Evolutionary conservation across 371 early-diverging fungal genomes (phyloP).

Genomic region (Haplosporangium sp.): DNA sequence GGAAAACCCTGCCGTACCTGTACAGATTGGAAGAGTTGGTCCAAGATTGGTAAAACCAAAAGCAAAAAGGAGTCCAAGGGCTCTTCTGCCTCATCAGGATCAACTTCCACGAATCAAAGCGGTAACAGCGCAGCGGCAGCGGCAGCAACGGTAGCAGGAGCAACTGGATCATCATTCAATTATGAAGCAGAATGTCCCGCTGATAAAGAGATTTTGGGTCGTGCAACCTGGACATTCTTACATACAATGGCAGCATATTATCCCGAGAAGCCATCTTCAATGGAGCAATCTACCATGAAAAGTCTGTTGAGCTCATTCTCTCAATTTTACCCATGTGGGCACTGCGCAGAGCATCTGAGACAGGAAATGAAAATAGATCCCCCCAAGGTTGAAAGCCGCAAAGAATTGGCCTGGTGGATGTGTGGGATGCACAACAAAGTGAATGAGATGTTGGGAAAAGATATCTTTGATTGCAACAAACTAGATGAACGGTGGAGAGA

Average conservation of each 20-base stretch:
- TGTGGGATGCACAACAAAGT: conserved; percentile 98
- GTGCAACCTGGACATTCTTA: conserved; percentile 97
- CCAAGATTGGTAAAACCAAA: conserved; percentile 56
- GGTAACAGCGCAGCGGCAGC: conserved; percentile 12
- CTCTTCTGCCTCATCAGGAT: conserved; percentile 13
- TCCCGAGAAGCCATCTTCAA: conserved; percentile 85
- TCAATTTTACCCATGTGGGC: conserved; percentile 95
- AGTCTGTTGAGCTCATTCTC: conserved; percentile 81
- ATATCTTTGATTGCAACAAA: conserved; percentile 93
- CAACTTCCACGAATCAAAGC: neutral
- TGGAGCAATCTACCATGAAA: conserved; percentile 82
- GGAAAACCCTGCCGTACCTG: conserved; percentile 83
- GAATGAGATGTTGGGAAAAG: conserved; percentile 93
- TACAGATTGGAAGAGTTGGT: conserved; percentile 79
- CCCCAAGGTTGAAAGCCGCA: conserved; percentile 84
- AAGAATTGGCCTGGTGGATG: conserved; percentile 87
- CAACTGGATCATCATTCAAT: conserved; percentile 38
- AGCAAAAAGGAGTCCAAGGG: conserved; percentile 31
- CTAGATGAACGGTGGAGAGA: conserved; percentile 95
- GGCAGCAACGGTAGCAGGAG: neutral
- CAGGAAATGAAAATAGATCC: conserved; percentile 79
- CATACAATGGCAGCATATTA: conserved; percentile 99
- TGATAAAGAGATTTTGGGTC: conserved; percentile 89
- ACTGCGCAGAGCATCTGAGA: conserved; percentile 91
- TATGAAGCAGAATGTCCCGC: conserved; percentile 82